Conservation (phyloP, 371 early-diverging fungal genomes). For the Lichtheimia corymbifera region DNA sequence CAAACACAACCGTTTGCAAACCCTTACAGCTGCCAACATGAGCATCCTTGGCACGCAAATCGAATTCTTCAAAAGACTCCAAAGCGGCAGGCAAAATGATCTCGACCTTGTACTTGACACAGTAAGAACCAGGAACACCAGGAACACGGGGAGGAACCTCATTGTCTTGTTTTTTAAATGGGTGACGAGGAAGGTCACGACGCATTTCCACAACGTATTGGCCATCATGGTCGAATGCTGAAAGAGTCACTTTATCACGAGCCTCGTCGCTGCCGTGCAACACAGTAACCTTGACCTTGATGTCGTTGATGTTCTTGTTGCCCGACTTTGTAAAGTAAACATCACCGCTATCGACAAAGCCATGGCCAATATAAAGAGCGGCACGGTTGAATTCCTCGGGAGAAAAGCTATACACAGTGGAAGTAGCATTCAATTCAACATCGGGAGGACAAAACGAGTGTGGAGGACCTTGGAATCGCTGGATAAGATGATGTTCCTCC, state of each 20-base stretch:
- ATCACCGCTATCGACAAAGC: conserved; percentile 12
- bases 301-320: conserved; percentile 2
- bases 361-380: conserved; percentile 15
- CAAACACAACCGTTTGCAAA: conserved; percentile 13
- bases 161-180: not conserved
- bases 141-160: not conserved
- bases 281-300: conserved; percentile 19
- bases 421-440: conserved; percentile 9
- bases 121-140: conserved; percentile 1
- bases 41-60: conserved; percentile 13
- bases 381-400: conserved; percentile 21
- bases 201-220: conserved; percentile 19
- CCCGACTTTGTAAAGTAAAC: conserved; percentile 9
- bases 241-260: not conserved
- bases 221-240: conserved; percentile 25
- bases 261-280: conserved; percentile 12
- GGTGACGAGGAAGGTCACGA: conserved; percentile 7
- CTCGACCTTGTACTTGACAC: conserved; percentile 17
- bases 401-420: conserved; percentile 16
- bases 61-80: conserved; percentile 13
- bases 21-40: conserved; percentile 8
- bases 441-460: conserved; percentile 11
- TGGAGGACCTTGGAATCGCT: conserved; percentile 6
- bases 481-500: not conserved
- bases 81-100: conserved; percentile 17